phyloP scores from a whole-genome alignment of 2,329 filamentous ascomycete species.

The Huntiella decipiens region DNA sequence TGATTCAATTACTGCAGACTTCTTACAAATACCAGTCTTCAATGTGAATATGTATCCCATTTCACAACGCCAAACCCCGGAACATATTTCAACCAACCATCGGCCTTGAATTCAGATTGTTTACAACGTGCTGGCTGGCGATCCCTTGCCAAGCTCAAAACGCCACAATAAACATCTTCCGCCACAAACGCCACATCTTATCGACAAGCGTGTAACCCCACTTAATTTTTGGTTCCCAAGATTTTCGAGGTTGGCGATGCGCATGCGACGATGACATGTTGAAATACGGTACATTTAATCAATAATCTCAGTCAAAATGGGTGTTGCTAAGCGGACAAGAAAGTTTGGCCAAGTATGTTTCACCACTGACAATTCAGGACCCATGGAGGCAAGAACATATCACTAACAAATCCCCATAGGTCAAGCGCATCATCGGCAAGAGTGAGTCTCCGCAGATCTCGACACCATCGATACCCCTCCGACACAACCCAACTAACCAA shows the following conservation, averaged over 20 bases:
- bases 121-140: neutral
- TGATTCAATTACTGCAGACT: too few species aligned
- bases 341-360: constrained; percentile 56
- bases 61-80: too few species aligned
- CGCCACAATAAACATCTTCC: neutral
- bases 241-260: constrained; percentile 6
- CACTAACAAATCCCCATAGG: constrained; percentile 19
- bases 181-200: constrained; percentile 5
- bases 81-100: too few species aligned
- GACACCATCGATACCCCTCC: neutral
- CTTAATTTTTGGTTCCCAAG: constrained; percentile 10
- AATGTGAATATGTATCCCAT: too few species aligned
- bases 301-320: constrained; percentile 36
- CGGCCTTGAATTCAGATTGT: neutral
- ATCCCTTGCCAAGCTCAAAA: neutral
- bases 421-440: constrained; percentile 69
- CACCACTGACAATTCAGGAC: constrained; percentile 9
- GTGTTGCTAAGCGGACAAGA: constrained; percentile 72
- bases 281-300: neutral
- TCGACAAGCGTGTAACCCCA: constrained; percentile 9
- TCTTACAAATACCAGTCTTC: too few species aligned
- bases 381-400: constrained; percentile 12
- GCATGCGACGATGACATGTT: neutral
- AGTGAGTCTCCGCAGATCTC: constrained; percentile 15
- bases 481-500: neutral